Evolutionary conservation across 768 basidiomycete species (phyloP).

Genomic region (Leccinum incarnatum): DNA sequence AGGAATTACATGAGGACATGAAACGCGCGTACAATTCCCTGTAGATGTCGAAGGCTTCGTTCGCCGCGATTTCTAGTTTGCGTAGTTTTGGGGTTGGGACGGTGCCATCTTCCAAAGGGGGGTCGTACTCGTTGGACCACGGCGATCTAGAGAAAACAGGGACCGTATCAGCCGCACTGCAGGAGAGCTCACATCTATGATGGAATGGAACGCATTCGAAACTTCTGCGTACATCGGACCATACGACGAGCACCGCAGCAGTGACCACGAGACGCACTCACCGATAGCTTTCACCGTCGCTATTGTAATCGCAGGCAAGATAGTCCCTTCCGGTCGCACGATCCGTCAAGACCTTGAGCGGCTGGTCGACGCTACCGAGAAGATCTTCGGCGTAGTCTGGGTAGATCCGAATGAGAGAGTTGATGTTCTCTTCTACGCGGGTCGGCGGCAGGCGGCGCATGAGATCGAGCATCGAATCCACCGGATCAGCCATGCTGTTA

Average conservation of each 20-base stretch:
- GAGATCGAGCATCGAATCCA: slow-evolving; percentile 93
- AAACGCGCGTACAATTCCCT: slow-evolving; percentile 75
- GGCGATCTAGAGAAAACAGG: slow-evolving; percentile 65
- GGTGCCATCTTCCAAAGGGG: slow-evolving; percentile 86
- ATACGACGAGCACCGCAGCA: not conserved
- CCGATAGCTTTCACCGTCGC: slow-evolving; percentile 90
- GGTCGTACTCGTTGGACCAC: slow-evolving; percentile 97
- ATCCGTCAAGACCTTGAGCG: slow-evolving; percentile 79
- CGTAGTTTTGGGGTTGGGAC: slow-evolving; percentile 80
- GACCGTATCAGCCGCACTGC: slow-evolving; percentile 11
- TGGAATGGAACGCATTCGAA: not conserved
- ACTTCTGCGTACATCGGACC: not conserved
- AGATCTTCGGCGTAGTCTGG: slow-evolving; percentile 97
- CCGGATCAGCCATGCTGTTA: slow-evolving; percentile 62
- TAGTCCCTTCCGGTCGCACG: slow-evolving; percentile 82
- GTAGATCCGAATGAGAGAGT: slow-evolving; percentile 73
- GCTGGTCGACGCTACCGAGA: slow-evolving; percentile 92
- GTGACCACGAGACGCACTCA: slow-evolving; percentile 9
- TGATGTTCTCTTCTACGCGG: slow-evolving; percentile 82
- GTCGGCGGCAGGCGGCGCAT: slow-evolving; percentile 95
- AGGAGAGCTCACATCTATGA: not conserved
- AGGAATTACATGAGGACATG: not conserved
- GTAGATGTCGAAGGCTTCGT: slow-evolving; percentile 97
- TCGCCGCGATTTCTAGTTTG: slow-evolving; percentile 88
- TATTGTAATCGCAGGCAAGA: slow-evolving; percentile 91